phyloP scores from a whole-genome alignment of 2,329 filamentous ascomycete genomes.

The Pleomassaria siparia region DNA sequence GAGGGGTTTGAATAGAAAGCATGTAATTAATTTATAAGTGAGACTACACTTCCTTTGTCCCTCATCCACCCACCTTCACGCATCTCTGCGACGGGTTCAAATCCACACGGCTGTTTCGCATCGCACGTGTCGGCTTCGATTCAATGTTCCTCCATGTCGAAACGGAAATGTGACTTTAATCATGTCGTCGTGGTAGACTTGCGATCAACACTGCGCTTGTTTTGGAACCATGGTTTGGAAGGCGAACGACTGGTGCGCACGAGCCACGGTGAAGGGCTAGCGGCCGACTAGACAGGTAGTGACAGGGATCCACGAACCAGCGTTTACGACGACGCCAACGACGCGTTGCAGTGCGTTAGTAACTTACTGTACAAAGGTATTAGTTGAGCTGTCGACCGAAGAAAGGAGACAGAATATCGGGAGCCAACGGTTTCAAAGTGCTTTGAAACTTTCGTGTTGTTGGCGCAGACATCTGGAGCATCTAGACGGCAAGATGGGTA shows the following conservation, averaged over 20 bases:
- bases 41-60: neutral
- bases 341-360: neutral
- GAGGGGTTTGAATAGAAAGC: too few relatives aligned
- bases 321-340: neutral
- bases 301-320: neutral
- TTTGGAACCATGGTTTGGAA: neutral
- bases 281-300: neutral
- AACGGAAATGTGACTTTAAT: neutral
- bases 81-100: neutral
- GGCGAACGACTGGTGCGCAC: slow-evolving; percentile 8
- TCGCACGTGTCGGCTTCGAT: neutral
- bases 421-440: too few relatives aligned
- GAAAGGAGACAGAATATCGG: too few relatives aligned
- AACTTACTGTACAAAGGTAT: too few relatives aligned
- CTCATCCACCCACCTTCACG: neutral
- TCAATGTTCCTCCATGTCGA: neutral
- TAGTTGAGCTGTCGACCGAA: neutral
- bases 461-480: too few relatives aligned
- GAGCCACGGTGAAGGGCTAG: slow-evolving; percentile 5
- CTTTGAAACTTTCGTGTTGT: too few relatives aligned
- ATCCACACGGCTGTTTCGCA: neutral
- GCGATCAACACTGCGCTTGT: neutral
- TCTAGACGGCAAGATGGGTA: too few relatives aligned
- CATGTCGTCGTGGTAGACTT: neutral
- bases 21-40: too few relatives aligned